A percentile compares a stretch with the other conserved stretches of the same genome.
Conservation (phyloP, 2,329 filamentous ascomycete species). For the Didymella lethalis region DNA sequence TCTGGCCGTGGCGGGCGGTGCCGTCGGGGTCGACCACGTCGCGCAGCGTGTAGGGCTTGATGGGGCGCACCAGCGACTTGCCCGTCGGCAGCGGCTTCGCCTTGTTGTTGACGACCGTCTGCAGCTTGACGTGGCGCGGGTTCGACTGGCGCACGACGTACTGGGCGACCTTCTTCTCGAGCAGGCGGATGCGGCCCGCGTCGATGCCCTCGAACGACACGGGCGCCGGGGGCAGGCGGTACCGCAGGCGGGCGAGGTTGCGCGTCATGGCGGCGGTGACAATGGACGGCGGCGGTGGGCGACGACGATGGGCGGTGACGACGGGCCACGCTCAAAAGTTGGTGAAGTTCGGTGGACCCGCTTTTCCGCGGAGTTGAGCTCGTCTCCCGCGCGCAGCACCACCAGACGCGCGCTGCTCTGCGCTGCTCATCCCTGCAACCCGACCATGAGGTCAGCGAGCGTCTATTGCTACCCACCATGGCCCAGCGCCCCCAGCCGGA, state of each 20-base stretch:
- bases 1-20: slow-evolving; percentile 58
- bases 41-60: slow-evolving; percentile 50
- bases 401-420: background rate
- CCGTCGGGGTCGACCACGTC: slow-evolving; percentile 46
- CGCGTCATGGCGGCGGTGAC: slow-evolving; percentile 40
- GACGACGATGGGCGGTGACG: slow-evolving; percentile 17
- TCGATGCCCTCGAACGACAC: slow-evolving; percentile 27
- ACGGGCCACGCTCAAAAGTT: slow-evolving; percentile 17
- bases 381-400: slow-evolving; percentile 1
- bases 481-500: slow-evolving; percentile 14
- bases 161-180: slow-evolving; percentile 27
- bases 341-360: slow-evolving; percentile 5
- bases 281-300: background rate
- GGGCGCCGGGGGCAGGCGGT: slow-evolving; percentile 31
- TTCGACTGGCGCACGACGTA: slow-evolving; percentile 40
- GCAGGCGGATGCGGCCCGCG: slow-evolving; percentile 11
- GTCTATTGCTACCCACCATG: slow-evolving; percentile 4
- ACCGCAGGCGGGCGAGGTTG: slow-evolving; percentile 39
- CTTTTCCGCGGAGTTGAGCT: slow-evolving; percentile 23
- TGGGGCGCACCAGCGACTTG: slow-evolving; percentile 22
- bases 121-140: slow-evolving; percentile 33
- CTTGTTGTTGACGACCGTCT: slow-evolving; percentile 36
- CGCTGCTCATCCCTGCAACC: background rate
- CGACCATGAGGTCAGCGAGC: slow-evolving; percentile 26
- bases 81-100: slow-evolving; percentile 33